Evolutionary conservation across 768 basidiomycete genomes (phyloP).

Genomic region (Rhizopogon vesiculosus): DNA sequence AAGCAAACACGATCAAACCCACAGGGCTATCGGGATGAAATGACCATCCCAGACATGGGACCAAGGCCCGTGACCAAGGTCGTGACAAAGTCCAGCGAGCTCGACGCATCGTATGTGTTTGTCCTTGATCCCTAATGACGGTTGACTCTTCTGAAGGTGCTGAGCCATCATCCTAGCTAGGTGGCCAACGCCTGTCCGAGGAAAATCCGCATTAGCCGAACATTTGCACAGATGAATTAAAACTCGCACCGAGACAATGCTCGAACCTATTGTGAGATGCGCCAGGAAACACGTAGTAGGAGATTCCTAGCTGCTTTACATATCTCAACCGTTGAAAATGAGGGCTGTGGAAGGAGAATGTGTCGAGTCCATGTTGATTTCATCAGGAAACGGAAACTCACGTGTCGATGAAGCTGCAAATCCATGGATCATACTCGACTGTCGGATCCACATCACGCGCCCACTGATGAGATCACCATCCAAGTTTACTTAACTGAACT

Average conservation of each 20-base stretch:
- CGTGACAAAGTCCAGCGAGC: slow-evolving; percentile 79
- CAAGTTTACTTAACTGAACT: not conserved
- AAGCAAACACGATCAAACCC: slow-evolving; percentile 17
- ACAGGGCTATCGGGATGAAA: slow-evolving; percentile 70
- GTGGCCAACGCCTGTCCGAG: slow-evolving; percentile 60
- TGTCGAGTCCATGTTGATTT: not conserved
- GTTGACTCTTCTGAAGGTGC: slow-evolving; percentile 54
- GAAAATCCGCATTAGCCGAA: not conserved
- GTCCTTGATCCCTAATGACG: slow-evolving; percentile 58
- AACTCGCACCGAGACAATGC: slow-evolving; percentile 65
- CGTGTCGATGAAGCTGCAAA: slow-evolving; percentile 65
- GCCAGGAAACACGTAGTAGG: slow-evolving; percentile 71
- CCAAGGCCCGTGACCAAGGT: slow-evolving; percentile 84
- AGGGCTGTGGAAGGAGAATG: slow-evolving; percentile 32
- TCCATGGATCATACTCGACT: slow-evolving; percentile 28
- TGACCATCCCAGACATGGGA: slow-evolving; percentile 77
- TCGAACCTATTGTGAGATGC: slow-evolving; percentile 83
- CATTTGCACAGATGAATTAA: not conserved
- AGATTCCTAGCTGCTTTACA: slow-evolving; percentile 78
- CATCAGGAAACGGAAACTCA: slow-evolving; percentile 22
- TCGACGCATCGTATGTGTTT: slow-evolving; percentile 75
- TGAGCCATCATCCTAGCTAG: slow-evolving; percentile 62
- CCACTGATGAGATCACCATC: not conserved
- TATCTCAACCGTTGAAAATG: slow-evolving; percentile 76
- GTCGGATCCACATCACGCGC: not conserved